Conservation (phyloP, 805 yeast species). For the Sugiyamaella qingdaonensis region DNA sequence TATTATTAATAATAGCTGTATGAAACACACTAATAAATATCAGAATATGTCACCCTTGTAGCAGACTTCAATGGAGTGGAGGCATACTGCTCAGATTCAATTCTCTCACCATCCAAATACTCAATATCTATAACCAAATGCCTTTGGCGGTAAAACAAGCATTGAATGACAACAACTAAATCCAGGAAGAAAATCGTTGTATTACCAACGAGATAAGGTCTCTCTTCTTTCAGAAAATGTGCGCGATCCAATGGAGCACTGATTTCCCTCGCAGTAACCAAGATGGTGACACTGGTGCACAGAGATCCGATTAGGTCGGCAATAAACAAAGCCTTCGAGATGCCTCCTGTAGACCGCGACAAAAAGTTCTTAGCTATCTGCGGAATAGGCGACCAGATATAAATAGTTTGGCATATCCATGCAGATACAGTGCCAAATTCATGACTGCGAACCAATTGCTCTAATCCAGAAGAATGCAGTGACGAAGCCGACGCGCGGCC, state of each 20-base stretch:
- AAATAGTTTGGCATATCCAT: constrained; percentile 21
- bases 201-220: constrained; percentile 30
- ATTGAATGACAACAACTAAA: constrained; percentile 27
- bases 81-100: background rate
- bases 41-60: background rate
- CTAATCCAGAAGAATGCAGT: background rate
- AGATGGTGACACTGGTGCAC: constrained; percentile 28
- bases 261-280: constrained; percentile 24
- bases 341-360: constrained; percentile 40
- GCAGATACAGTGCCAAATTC: constrained; percentile 14
- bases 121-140: background rate
- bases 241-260: constrained; percentile 12
- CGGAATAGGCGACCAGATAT: constrained; percentile 34
- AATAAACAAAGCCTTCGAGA: constrained; percentile 27
- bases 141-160: constrained; percentile 11
- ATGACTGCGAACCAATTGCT: background rate
- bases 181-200: constrained; percentile 25
- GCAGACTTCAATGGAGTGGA: background rate
- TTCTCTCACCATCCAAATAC: constrained; percentile 4
- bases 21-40: background rate
- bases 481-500: constrained; percentile 12
- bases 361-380: constrained; percentile 38
- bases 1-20: background rate
- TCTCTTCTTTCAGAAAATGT: constrained; percentile 27
- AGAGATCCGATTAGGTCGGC: constrained; percentile 28